These are phyloP conservation scores for Naganishia vishniacii DNA, from an alignment of 768 basidiomycete species.

Conservation along the genomic window DNA sequence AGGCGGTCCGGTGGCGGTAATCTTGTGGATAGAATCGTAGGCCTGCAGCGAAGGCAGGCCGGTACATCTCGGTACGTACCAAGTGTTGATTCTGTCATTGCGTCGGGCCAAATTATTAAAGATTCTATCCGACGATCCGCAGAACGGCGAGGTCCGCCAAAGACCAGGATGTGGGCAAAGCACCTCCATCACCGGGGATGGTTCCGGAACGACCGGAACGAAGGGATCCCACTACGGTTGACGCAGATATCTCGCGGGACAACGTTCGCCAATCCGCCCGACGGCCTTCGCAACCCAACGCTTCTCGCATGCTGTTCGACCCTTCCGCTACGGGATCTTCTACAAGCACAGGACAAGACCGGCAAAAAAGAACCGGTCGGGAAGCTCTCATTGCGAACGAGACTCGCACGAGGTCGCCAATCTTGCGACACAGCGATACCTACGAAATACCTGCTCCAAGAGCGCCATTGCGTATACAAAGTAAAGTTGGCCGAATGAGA, in stretches of 20 bases:
- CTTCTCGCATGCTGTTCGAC: slow-evolving; percentile 1
- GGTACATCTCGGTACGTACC: neutral
- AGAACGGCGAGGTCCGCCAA: neutral
- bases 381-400: neutral
- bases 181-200: no score
- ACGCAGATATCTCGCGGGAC: neutral
- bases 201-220: no score
- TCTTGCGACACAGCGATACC: neutral
- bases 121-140: neutral
- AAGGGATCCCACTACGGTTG: neutral
- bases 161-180: neutral
- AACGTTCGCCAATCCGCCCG: neutral
- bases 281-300: neutral
- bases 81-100: neutral
- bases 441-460: slow-evolving; percentile 2
- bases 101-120: no score
- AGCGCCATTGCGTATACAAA: neutral
- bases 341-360: no score
- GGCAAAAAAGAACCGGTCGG: neutral
- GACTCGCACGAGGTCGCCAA: neutral
- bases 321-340: neutral
- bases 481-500: neutral
- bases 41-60: slow-evolving; percentile 21
- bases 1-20: slow-evolving; percentile 4
- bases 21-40: slow-evolving; percentile 17